These are phyloP conservation scores for Pichia sp. DNA, from an alignment of 1,139 yeast species.

Conservation along the genomic window DNA sequence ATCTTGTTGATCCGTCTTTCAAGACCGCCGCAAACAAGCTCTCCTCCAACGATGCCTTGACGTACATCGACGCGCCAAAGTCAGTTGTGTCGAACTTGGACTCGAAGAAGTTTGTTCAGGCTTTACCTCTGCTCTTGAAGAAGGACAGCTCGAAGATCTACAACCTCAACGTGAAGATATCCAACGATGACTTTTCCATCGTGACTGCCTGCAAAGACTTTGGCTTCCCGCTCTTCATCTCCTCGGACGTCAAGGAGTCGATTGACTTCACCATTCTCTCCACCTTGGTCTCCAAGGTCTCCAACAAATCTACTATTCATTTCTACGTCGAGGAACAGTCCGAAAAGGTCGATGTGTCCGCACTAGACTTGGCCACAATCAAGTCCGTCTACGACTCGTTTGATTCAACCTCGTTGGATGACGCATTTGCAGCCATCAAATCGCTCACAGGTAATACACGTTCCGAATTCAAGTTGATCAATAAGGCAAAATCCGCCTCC, in stretches of 20 bases:
- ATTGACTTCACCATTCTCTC: slow-evolving; percentile 52
- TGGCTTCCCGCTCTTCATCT: slow-evolving; percentile 58
- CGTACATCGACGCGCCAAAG: slow-evolving; percentile 35
- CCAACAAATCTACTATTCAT: slow-evolving; percentile 61
- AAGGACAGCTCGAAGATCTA: slow-evolving; percentile 41
- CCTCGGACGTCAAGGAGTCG: slow-evolving; percentile 54
- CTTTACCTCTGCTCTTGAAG: slow-evolving; percentile 53
- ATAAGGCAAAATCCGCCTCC: slow-evolving; percentile 28
- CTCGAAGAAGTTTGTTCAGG: slow-evolving; percentile 47
- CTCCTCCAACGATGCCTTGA: slow-evolving; percentile 52
- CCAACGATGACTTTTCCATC: slow-evolving; percentile 56
- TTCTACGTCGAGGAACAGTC: slow-evolving; percentile 37
- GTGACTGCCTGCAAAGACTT: slow-evolving; percentile 71
- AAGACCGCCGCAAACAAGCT: slow-evolving; percentile 9
- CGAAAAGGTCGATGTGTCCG: neutral
- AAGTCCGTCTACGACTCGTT: slow-evolving; percentile 20
- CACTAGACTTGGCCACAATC: slow-evolving; percentile 3
- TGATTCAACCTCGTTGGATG: slow-evolving; percentile 23
- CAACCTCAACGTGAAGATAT: slow-evolving; percentile 59
- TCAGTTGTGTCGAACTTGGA: slow-evolving; percentile 55
- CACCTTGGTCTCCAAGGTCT: slow-evolving; percentile 48
- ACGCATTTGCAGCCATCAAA: slow-evolving; percentile 29
- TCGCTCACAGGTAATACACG: slow-evolving; percentile 33
- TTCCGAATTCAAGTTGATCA: slow-evolving; percentile 37
- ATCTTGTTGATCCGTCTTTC: slow-evolving; percentile 22